Conservation (phyloP, 768 basidiomycete species). For the Mycena polygramma region DNA sequence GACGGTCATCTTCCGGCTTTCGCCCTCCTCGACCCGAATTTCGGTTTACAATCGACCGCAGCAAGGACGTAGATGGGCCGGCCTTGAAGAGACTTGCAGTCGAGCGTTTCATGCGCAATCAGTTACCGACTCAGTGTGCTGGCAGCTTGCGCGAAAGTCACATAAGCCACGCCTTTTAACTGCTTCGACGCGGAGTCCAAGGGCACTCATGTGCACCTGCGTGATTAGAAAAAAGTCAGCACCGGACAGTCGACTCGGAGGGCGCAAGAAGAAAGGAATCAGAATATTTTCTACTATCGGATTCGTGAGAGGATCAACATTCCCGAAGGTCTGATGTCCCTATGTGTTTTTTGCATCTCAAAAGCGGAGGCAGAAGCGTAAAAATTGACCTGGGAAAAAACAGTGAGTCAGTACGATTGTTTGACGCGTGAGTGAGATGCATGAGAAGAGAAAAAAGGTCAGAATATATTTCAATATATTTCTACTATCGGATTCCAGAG, state of each 20-base stretch:
- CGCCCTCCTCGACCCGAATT: constrained; percentile 56
- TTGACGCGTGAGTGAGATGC: neutral
- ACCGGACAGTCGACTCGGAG: neutral
- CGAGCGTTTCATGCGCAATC: constrained; percentile 81
- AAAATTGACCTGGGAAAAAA: constrained; percentile 47
- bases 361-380: constrained; percentile 7
- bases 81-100: constrained; percentile 91
- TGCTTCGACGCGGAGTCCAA: constrained; percentile 59
- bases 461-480: constrained; percentile 47
- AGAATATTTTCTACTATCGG: constrained; percentile 62
- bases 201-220: constrained; percentile 66
- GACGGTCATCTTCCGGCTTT: constrained; percentile 60
- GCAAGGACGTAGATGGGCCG: constrained; percentile 91
- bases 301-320: constrained; percentile 55
- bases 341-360: constrained; percentile 50
- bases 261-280: constrained; percentile 36
- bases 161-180: constrained; percentile 65
- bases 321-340: constrained; percentile 54
- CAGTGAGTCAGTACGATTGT: neutral
- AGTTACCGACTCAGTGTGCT: too few species aligned
- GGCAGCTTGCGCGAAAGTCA: constrained; percentile 57
- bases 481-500: constrained; percentile 78
- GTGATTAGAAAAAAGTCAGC: constrained; percentile 26
- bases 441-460: constrained; percentile 3
- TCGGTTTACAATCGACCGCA: constrained; percentile 76